Evolutionary conservation across 2,329 filamentous ascomycete species (phyloP), one percentile per base, ranked within the genome.

Genomic region (Xenoacremonium recifei): DNA sequence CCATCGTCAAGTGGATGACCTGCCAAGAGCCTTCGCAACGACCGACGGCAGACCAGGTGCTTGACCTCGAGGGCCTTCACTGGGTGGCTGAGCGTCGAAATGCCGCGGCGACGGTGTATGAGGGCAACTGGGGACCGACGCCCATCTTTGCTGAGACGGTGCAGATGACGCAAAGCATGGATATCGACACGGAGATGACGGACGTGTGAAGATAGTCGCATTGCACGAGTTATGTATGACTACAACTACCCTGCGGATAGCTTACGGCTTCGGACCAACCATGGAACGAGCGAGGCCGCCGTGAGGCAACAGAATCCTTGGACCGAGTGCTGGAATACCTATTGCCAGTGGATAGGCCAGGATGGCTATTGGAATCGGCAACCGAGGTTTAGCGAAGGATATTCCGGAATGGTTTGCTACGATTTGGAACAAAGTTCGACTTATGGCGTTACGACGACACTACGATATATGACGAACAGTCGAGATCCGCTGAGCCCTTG

Each of bases 91-190:
- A 74, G 37, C 83, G 90, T 48, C 83, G 90, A 41, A 83, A 86
- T 41, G 88, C 90, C 10, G 88, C 90, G 33, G 93, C 93, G n/a
- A 96, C 90, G 0, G 84, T 99, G 39, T 99, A 87, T 56, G 93
- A 99, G 69, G 93, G 93, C 49, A 93, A 89, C 62, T 99, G 91
- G 87, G 93, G 93, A 4, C 92, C 92, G 21, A 84, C 71, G n/a
- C 74, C 78, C 39, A 65, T 74, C 37, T 60, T 70, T 21, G 54
- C 65, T 5, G 63, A 67, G 16, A 64, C 65, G 5, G 62, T 66
- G 27, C 56, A 60, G 4, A 49, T 7, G 7, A n/a, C 29, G n/a
- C 29, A 11, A 10, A 31, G 29, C 29, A 6, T 49, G n/a, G 65
- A 69, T 37, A 59, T 56, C 33, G 78, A 82, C 49, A 78, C 76